Evolutionary conservation across 1,139 yeast species (phyloP).

Genomic region (Taiozyma onychis): DNA sequence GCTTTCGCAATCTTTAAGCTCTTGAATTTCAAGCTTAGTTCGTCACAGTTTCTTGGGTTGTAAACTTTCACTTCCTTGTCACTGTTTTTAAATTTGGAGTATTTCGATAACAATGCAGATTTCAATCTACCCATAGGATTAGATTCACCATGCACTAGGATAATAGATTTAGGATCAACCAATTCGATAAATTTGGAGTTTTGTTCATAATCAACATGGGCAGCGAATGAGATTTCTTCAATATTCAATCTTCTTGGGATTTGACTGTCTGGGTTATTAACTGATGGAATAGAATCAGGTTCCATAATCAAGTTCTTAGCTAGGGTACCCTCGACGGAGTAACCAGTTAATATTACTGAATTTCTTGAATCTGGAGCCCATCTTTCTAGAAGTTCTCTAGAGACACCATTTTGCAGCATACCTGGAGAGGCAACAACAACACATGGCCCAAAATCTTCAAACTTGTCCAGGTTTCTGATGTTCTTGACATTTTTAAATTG

Average conservation of each 20-base stretch:
- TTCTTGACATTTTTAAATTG: slow-evolving; percentile 82
- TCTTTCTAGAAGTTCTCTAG: slow-evolving; percentile 82
- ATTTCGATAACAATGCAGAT: slow-evolving; percentile 86
- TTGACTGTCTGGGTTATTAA: slow-evolving; percentile 68
- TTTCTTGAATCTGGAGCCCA: slow-evolving; percentile 98
- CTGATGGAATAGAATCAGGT: slow-evolving; percentile 83
- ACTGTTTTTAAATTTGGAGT: slow-evolving; percentile 75
- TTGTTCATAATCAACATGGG: slow-evolving; percentile 95
- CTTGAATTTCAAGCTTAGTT: slow-evolving; percentile 67
- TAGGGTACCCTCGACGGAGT: slow-evolving; percentile 97
- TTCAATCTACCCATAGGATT: slow-evolving; percentile 97
- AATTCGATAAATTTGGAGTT: slow-evolving; percentile 86
- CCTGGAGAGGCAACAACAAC: slow-evolving; percentile 98
- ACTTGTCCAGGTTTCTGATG: slow-evolving; percentile 70
- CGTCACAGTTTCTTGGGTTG: slow-evolving; percentile 90
- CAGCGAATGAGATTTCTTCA: slow-evolving; percentile 98
- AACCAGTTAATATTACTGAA: slow-evolving; percentile 85
- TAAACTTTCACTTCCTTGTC: slow-evolving; percentile 88
- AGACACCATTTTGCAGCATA: slow-evolving; percentile 94
- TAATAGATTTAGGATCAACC: slow-evolving; percentile 76
- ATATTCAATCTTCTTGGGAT: slow-evolving; percentile 84
- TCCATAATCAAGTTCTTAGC: slow-evolving; percentile 86
- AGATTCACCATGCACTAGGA: slow-evolving; percentile 96
- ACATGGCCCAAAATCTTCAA: slow-evolving; percentile 93
- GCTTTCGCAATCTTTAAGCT: slow-evolving; percentile 86